Evolutionary conservation across 2,329 filamentous ascomycete species (phyloP), one percentile per base, ranked within the genome.

Genomic region (Epichloe gansuensis): DNA sequence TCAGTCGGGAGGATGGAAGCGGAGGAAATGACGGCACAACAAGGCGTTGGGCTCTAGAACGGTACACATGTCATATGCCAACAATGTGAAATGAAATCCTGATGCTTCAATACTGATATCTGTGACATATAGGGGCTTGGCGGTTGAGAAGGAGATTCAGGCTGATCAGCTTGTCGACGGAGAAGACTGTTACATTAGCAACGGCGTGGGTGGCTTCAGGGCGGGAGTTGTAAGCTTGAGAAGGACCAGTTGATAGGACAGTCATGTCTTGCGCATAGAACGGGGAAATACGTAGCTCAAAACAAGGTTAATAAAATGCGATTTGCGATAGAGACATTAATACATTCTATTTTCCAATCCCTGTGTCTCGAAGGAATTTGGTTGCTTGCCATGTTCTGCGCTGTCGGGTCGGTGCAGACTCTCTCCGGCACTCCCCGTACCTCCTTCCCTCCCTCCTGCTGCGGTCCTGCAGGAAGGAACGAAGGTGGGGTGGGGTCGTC

Each of bases 121-220:
- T 39, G 6, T 51, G 17, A 34, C 27, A 34, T 36, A 31, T 41
- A 79, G 75, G 53, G 70, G 68, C 0, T 69, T 93, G 44, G 89
- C 79, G 50, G 72, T 75, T 34, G 86, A 94, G 62, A 77, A 81
- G 56, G 66, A 71, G 3, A 72, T 95, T 15, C 66, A 65, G n/a
- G 72, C 71, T 2, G 69, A 74, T 12, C 81, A 81, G 6, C 65
- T 95, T 12, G 63, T 73, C 3, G 74, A 87, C 56, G 87, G 84
- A 1, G 90, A 96, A 65, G 75, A 83, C 50, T 85, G 90, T 55
- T 95, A 89, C 86, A 70, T 96, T 50, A 95, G 89, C 66, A 96
- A 91, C 66, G 89, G 87, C 0, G 85, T 91, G 1, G 78, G 85
- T 57, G 91, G 91, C 0, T 95, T 95, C 58, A 72, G 82, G 12